Evolutionary conservation across 805 yeast species (phyloP), one percentile per base, ranked within the genome.

Genomic region (Saccharomycopsis fermentans): DNA sequence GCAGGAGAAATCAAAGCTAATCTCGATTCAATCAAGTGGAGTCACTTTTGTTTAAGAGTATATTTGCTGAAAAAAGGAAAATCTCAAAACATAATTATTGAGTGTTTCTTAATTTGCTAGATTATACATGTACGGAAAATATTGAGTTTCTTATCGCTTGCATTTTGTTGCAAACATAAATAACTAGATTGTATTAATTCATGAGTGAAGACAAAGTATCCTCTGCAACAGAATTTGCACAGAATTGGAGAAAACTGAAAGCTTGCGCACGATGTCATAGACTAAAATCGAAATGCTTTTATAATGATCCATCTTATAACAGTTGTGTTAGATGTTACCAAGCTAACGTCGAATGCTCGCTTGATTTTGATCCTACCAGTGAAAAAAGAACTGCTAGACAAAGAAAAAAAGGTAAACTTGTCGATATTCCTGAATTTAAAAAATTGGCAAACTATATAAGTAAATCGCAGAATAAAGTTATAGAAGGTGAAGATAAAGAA

Each of bases 231-330:
- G 69, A 66, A n/a, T 78, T 78, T 66, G 72, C 79, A 5, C 68
- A 65, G 35, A 73, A 72, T 56, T 79, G 81, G 73, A 66, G 81
- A 58, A 74, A 77, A 58, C 63, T 73, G 34, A 69, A 80, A 55
- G 82, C 83, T 0, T 80, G 84, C 69, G 83, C 83, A 3, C 67
- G 84, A 59, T 80, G 84, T 62, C 80, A 78, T 59, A 65, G 83
- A 32, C 69, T 79, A 21, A 80, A 79, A 63, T 77, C 77, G 77
- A 71, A 78, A 63, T 80, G 84, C 67, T 73, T 75, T 2, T 80
- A 74, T 64, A 77, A 77, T 35, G 77, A 77, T 61, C 82, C 81
- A 1, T 62, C 67, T 17, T 73, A 68, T 62, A 67, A 66, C 35
- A 65, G 78, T 17, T 80, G 84, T 66, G 71, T 71, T 40, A 63